Percentiles rank a stretch among this genome's conserved stretches.
Conservation (phyloP, 352 stramenopile species). For the Phytophthora pisi region DNA sequence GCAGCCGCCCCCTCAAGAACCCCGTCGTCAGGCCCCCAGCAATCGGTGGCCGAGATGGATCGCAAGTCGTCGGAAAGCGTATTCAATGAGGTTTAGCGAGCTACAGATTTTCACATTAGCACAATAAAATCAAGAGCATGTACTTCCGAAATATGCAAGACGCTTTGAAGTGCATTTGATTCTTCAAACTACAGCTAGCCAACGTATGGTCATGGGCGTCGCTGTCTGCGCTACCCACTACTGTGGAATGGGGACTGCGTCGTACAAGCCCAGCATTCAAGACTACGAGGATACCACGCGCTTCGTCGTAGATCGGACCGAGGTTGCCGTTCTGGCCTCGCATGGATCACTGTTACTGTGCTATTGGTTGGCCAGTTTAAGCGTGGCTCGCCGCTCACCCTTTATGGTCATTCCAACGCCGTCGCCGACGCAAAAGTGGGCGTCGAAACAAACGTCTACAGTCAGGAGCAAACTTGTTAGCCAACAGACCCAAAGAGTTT, state of each 20-base stretch:
- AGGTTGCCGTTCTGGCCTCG: slow-evolving; percentile 39
- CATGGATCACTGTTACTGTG: slow-evolving; percentile 53
- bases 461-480: too few species aligned
- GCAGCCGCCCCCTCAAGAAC: background rate
- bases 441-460: too few species aligned
- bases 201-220: slow-evolving; percentile 55
- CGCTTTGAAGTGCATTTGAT: too few species aligned
- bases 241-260: slow-evolving; percentile 47
- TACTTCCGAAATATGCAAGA: background rate
- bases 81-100: slow-evolving; percentile 27
- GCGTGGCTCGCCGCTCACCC: slow-evolving; percentile 23
- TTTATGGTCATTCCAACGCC: slow-evolving; percentile 12
- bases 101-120: background rate
- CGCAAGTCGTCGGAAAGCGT: slow-evolving; percentile 22
- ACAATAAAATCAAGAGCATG: background rate
- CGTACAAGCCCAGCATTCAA: slow-evolving; percentile 38
- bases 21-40: background rate
- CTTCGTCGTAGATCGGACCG: slow-evolving; percentile 40
- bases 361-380: slow-evolving; percentile 57
- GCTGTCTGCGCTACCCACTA: slow-evolving; percentile 70
- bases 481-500: too few species aligned
- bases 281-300: slow-evolving; percentile 38
- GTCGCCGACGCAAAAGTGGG: too few species aligned
- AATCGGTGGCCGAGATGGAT: background rate
- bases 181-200: too few species aligned